phyloP scores from a whole-genome alignment of 139 green algal species.

The Pleodorina starrii region DNA sequence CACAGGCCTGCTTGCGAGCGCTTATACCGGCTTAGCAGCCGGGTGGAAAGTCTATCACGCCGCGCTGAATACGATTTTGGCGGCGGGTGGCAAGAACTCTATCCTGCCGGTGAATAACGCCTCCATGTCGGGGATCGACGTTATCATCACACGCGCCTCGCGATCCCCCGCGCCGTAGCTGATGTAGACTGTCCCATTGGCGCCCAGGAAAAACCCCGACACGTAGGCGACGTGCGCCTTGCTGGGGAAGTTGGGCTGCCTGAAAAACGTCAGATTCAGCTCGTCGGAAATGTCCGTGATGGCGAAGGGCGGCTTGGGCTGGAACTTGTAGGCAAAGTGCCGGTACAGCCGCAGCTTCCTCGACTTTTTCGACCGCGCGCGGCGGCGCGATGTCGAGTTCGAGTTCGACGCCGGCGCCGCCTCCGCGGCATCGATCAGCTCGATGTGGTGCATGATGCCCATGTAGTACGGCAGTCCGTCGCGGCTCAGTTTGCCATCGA shows the following conservation, averaged over 20 bases:
- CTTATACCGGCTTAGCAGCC: no score
- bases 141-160: background rate
- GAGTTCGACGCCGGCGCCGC: no score
- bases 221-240: slow-evolving; percentile 26
- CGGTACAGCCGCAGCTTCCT: slow-evolving; percentile 47
- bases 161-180: slow-evolving; percentile 36
- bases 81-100: background rate
- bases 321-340: slow-evolving; percentile 58
- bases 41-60: no score
- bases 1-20: no score
- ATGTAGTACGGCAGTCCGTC: slow-evolving; percentile 54
- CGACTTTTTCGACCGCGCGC: background rate
- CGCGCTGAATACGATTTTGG: no score
- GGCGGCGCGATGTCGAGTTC: no score
- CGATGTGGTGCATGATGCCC: slow-evolving; percentile 67
- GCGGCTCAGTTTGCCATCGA: background rate
- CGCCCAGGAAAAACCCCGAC: background rate
- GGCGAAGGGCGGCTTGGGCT: slow-evolving; percentile 42
- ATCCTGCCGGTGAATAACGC: slow-evolving; percentile 14
- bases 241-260: background rate
- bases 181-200: background rate
- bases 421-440: background rate
- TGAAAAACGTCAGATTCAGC: slow-evolving; percentile 43
- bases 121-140: slow-evolving; percentile 23
- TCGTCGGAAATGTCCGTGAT: slow-evolving; percentile 51